phyloP scores from a whole-genome alignment of 257 asterid species.

The Solanum pennellii region DNA sequence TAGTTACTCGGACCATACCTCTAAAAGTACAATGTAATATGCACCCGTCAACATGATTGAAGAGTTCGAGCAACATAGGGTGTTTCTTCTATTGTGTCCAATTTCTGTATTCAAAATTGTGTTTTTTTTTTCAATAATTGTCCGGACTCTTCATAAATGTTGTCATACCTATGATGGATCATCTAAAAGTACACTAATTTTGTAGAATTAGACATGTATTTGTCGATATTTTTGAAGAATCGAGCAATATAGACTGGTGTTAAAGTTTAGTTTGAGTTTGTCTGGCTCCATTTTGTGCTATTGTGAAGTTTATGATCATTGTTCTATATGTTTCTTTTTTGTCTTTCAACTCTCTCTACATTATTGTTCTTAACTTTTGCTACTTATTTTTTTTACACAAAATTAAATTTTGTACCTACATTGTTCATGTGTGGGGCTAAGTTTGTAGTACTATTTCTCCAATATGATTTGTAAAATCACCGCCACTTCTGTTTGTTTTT shows the following conservation, averaged over 20 bases:
- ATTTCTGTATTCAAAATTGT: too few relatives aligned
- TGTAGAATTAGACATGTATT: background rate
- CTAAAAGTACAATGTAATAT: too few relatives aligned
- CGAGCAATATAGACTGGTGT: background rate
- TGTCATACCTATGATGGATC: too few relatives aligned
- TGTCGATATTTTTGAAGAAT: too few relatives aligned
- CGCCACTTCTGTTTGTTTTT: background rate
- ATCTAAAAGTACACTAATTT: background rate
- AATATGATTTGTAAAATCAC: background rate
- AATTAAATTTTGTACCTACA: slow-evolving; percentile 2
- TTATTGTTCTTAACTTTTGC: slow-evolving; percentile 2
- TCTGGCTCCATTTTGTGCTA: background rate
- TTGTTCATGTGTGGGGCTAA: slow-evolving; percentile 16
- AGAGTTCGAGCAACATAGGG: background rate
- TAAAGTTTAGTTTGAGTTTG: background rate
- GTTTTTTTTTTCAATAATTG: too few relatives aligned
- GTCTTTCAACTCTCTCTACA: background rate
- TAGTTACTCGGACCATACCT: background rate
- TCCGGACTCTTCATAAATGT: too few relatives aligned
- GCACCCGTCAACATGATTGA: too few relatives aligned
- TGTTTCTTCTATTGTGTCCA: background rate
- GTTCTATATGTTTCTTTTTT: background rate
- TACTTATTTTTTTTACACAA: background rate
- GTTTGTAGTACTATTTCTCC: background rate
- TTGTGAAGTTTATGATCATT: background rate